These are phyloP conservation scores for Leccinum longicurvipes DNA, from an alignment of 768 basidiomycete genomes.

Conservation along the genomic window DNA sequence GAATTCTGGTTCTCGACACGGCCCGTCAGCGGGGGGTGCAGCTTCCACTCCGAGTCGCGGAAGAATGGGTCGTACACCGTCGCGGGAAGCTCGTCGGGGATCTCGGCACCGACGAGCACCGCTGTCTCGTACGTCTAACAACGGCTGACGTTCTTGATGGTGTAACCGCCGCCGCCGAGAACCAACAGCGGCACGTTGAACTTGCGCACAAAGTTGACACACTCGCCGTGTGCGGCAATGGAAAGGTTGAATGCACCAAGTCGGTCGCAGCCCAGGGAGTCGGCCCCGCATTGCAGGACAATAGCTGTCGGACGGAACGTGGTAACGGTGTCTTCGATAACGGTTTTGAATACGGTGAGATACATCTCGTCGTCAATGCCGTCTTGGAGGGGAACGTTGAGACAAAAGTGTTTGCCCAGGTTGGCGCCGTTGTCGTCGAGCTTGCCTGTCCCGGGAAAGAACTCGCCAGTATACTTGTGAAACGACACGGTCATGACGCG, in stretches of 20 bases:
- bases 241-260: conserved; percentile 97
- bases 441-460: conserved; percentile 97
- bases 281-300: conserved; percentile 96
- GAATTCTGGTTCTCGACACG: conserved; percentile 94
- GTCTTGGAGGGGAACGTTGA: conserved; percentile 94
- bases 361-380: conserved; percentile 99
- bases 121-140: conserved; percentile 99
- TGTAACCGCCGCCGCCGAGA: conserved; percentile 94
- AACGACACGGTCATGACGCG: conserved; percentile 99
- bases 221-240: conserved; percentile 97
- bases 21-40: conserved; percentile 89
- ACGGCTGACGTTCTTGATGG: conserved; percentile 94
- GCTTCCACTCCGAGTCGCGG: conserved; percentile 84
- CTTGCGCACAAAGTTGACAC: conserved; percentile 93
- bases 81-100: conserved; percentile 83
- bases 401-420: conserved; percentile 89
- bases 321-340: conserved; percentile 90
- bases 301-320: conserved; percentile 87
- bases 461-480: conserved; percentile 98
- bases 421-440: conserved; percentile 87
- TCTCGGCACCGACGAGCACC: conserved; percentile 76
- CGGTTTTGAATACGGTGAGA: conserved; percentile 89
- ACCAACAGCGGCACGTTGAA: conserved; percentile 90
- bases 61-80: conserved; percentile 95
- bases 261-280: conserved; percentile 91